These are phyloP conservation scores for Psilocybe mexicana DNA, from an alignment of 1,284 basidiomycete species.

Conservation along the genomic window DNA sequence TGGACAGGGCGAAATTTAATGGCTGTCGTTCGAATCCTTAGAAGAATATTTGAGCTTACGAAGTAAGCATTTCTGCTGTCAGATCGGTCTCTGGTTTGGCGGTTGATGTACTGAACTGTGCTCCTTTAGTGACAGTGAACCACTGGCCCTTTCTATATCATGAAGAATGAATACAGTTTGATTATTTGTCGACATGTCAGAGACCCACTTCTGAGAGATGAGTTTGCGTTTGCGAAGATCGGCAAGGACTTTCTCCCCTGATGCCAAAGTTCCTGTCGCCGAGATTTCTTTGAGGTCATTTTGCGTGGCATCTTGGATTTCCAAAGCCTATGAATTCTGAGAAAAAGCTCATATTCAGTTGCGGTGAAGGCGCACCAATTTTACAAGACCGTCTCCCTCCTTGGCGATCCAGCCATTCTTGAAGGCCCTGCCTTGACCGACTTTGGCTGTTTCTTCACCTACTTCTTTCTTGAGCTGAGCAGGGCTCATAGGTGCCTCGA, in stretches of 20 bases:
- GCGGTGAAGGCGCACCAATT: slow-evolving; percentile 59
- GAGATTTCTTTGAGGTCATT: slow-evolving; percentile 77
- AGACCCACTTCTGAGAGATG: slow-evolving; percentile 61
- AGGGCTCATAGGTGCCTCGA: slow-evolving; percentile 64
- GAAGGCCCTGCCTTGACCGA: slow-evolving; percentile 94
- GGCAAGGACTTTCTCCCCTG: slow-evolving; percentile 79
- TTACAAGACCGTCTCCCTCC: slow-evolving; percentile 86
- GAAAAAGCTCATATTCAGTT: not conserved
- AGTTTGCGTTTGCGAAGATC: slow-evolving; percentile 95
- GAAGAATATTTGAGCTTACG: slow-evolving; percentile 46
- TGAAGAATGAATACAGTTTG: slow-evolving; percentile 3
- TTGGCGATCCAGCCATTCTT: slow-evolving; percentile 97
- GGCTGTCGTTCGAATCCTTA: slow-evolving; percentile 3
- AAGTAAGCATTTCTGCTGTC: slow-evolving; percentile 92
- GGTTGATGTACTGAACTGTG: slow-evolving; percentile 89
- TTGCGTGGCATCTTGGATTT: slow-evolving; percentile 74
- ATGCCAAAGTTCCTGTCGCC: slow-evolving; percentile 66
- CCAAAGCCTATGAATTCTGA: slow-evolving; percentile 44
- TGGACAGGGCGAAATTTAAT: slow-evolving; percentile 29
- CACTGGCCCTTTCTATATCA: slow-evolving; percentile 86
- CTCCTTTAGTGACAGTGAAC: slow-evolving; percentile 88
- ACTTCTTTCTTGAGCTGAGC: slow-evolving; percentile 73
- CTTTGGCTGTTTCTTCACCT: slow-evolving; percentile 84
- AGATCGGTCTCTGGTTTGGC: slow-evolving; percentile 98
- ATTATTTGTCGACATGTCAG: not conserved